These are phyloP conservation scores for Colletotrichum sp. DNA, from an alignment of 2,329 filamentous ascomycete genomes.

Conservation along the genomic window DNA sequence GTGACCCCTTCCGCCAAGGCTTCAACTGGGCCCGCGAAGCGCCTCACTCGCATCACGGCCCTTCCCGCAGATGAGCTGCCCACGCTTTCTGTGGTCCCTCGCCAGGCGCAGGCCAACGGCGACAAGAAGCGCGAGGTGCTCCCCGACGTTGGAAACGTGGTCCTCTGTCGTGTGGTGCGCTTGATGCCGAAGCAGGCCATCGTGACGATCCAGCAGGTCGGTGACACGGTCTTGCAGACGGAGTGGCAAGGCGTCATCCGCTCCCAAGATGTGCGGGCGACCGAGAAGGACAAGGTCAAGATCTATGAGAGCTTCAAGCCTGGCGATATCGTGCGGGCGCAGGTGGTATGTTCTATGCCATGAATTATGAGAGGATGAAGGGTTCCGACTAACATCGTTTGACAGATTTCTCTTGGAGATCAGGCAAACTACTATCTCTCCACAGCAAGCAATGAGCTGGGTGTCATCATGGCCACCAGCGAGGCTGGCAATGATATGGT, in stretches of 20 bases:
- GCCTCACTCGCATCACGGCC: slow-evolving; percentile 61
- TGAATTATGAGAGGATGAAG: not conserved
- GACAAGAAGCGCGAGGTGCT: slow-evolving; percentile 71
- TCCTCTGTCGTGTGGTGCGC: slow-evolving; percentile 85
- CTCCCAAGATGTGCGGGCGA: slow-evolving; percentile 89
- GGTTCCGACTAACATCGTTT: slow-evolving; percentile 9
- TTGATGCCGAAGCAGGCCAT: slow-evolving; percentile 85
- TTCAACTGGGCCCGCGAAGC: slow-evolving; percentile 59
- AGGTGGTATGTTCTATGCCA: slow-evolving; percentile 66
- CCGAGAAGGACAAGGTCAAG: slow-evolving; percentile 93
- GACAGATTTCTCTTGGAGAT: slow-evolving; percentile 84
- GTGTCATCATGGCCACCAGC: slow-evolving; percentile 91
- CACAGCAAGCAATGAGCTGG: slow-evolving; percentile 88
- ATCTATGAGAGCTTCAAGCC: slow-evolving; percentile 91
- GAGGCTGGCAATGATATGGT: slow-evolving; percentile 90
- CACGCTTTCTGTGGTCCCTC: slow-evolving; percentile 60
- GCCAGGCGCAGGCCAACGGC: slow-evolving; percentile 31
- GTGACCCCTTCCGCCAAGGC: slow-evolving; percentile 53
- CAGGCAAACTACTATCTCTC: slow-evolving; percentile 95
- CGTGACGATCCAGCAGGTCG: slow-evolving; percentile 84
- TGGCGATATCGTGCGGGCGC: slow-evolving; percentile 87
- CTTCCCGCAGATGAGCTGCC: slow-evolving; percentile 48
- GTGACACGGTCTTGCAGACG: slow-evolving; percentile 72
- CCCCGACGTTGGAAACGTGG: slow-evolving; percentile 79
- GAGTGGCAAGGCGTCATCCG: slow-evolving; percentile 87